Base-by-base conservation (phyloP, 352 stramenopile genomes). In the Phytophthora fragariae region DNA sequence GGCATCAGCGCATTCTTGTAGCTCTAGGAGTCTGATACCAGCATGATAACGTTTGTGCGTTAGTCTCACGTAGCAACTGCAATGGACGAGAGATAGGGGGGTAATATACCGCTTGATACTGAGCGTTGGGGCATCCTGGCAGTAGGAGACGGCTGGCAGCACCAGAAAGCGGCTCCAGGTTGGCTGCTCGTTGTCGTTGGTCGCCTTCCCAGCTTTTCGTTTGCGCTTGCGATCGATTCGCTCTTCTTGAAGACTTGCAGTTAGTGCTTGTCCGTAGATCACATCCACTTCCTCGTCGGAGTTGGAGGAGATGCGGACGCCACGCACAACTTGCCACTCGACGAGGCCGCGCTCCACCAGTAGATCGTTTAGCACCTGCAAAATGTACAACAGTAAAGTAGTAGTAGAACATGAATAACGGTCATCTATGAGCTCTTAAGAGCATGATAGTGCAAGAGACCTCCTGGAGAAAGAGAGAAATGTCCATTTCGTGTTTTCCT, bases 321-420 rank as follows among this genome's bases (percentile, higher is more conserved):
- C 62, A 49, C 57, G 31, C n/a, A 73, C 61, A 19, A 84, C 65
- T 68, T 76, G 68, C 78, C 76, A 82, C 29, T 80, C 60, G 2
- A 29, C 70, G 41, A 90, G 63, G 9, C 78, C 80, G 24, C 79
- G 82, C 19, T 85, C 55, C 4, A 50, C 37, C 44, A 80, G 53
- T 50, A 90, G 65, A 67, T 90, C 82, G n/a, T 76, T 74, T 57
- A 90, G 60, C 46, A 86, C 76, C 80, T 90, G 63, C 3, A 59
- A n/a, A 49, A 47, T 8, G 14, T n/a, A 47, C 39, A 47, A 19
- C 15, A 64, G 7, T 19, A 21, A 19, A 31, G 3, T 29, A 9
- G 53, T 46, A 50, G 39, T 5, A 57, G 24, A n/a, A 12, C 49
- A 37, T 31, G 3, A 7, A 53, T 29, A 15, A 5, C 9, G 19